Base-by-base conservation (phyloP, 495 filamentous ascomycete species). In the Trypethelium eluteriae region DNA sequence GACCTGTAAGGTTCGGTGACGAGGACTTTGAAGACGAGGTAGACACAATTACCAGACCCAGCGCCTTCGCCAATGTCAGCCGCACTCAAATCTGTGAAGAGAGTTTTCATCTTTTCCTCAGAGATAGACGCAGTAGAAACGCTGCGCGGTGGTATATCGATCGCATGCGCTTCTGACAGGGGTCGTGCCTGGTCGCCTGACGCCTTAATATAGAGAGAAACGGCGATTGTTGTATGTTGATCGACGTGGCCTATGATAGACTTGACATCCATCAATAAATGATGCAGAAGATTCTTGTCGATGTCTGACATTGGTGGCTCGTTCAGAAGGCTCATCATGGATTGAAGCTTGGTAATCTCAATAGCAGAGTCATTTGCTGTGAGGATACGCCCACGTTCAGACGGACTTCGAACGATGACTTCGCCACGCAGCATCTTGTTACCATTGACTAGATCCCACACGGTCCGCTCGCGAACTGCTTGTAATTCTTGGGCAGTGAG, bases 361-460 rank as follows among this genome's bases (percentile, higher is more conserved):
- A 98, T 87, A 46, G 91, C 90, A 0, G 93, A 96, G 75, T 99
- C 94, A 49, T 96, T 90, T 2, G 89, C 90, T 0, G 92, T 96
- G 61, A 99, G 77, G 41, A 98, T 84, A 35, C 92, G 84, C 39
- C 94, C 94, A n/a, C 86, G 81, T 70, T 90, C 85, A 10, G 82
- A 82, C 1, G 93, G 91, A 76, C 94, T 92, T 32, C 94, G 85
- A 53, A 99, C 94, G 75, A 99, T 96, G 32, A 97, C 87, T 70
- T 98, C 93, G 35, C 89, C 88, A 47, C 85, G 88, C 44, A 97
- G 87, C 72, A 96, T 83, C 76, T 96, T 97, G 76, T 98, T 99
- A 38, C 92, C 94, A 12, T 82, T 83, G 2, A 98, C 93, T 47
- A 99, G 82, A 73, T 96, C 91, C 94, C 94, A 99, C 11, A 97